Evolutionary conservation across 805 yeast species (phyloP).

Genomic region (Candida michaelii): DNA sequence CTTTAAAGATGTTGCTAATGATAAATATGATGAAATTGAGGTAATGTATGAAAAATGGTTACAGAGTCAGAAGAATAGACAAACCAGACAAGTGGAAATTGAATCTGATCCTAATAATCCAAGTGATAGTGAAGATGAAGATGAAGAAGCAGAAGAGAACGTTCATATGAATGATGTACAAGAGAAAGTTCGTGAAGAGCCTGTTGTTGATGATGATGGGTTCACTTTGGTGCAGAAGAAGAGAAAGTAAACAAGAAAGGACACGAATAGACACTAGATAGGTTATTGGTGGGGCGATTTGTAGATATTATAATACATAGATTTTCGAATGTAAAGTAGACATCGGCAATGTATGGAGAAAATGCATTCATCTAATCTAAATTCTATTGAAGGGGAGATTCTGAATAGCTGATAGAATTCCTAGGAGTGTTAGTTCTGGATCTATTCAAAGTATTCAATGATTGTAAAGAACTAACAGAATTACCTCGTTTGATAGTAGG

Average conservation of each 20-base stretch:
- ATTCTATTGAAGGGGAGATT: background rate
- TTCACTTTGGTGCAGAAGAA: slow-evolving; percentile 82
- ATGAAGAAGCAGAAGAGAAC: slow-evolving; percentile 34
- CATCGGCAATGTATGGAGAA: background rate
- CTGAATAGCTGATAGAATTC: slow-evolving; percentile 28
- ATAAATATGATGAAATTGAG: slow-evolving; percentile 58
- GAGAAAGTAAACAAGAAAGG: too few species aligned
- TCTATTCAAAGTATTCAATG: slow-evolving; percentile 41
- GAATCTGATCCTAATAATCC: slow-evolving; percentile 66
- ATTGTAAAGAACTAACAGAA: slow-evolving; percentile 39
- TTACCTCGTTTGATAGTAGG: slow-evolving; percentile 17
- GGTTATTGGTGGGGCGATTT: too few species aligned
- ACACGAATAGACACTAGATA: too few species aligned
- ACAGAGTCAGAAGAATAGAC: slow-evolving; percentile 44
- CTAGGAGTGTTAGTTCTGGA: slow-evolving; percentile 35
- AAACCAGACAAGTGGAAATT: slow-evolving; percentile 40
- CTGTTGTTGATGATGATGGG: slow-evolving; percentile 90
- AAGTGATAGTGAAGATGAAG: slow-evolving; percentile 51
- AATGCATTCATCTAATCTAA: background rate
- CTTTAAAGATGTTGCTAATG: slow-evolving; percentile 61
- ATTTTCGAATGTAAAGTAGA: too few species aligned
- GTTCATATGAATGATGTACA: slow-evolving; percentile 29
- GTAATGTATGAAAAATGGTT: slow-evolving; percentile 59
- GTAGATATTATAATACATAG: too few species aligned
- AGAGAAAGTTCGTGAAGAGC: slow-evolving; percentile 40